phyloP scores from a whole-genome alignment of 352 stramenopile genomes.

The Phytophthora fragariaefolia region DNA sequence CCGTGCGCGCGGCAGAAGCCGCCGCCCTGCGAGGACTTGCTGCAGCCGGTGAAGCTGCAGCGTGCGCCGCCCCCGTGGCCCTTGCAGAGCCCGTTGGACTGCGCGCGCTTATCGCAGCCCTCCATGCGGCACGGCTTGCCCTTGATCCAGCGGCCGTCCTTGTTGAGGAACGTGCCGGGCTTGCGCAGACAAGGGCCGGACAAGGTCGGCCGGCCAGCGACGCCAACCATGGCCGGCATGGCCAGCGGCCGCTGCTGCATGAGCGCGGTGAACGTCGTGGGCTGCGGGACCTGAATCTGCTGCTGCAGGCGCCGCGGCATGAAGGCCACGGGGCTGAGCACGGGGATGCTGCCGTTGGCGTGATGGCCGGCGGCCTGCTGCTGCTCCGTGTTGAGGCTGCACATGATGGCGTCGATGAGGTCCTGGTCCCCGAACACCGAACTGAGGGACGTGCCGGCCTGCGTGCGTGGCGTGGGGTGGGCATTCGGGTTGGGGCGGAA shows the following conservation, averaged over 20 bases:
- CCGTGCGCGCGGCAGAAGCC: slow-evolving; percentile 81
- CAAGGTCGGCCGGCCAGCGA: slow-evolving; percentile 28
- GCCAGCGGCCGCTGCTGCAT: slow-evolving; percentile 36
- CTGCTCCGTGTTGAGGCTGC: slow-evolving; percentile 65
- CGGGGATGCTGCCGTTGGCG: slow-evolving; percentile 1
- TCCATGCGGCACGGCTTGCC: slow-evolving; percentile 81
- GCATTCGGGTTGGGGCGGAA: slow-evolving; percentile 39
- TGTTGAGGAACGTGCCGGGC: slow-evolving; percentile 87
- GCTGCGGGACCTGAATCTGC: slow-evolving; percentile 22
- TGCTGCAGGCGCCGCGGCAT: slow-evolving; percentile 26
- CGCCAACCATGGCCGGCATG: slow-evolving; percentile 7
- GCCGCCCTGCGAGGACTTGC: slow-evolving; percentile 77
- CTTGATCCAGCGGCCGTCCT: slow-evolving; percentile 90
- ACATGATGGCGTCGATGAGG: slow-evolving; percentile 84
- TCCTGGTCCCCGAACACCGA: slow-evolving; percentile 83
- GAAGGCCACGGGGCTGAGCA: slow-evolving; percentile 22
- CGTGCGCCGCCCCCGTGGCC: slow-evolving; percentile 79
- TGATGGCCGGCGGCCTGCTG: slow-evolving; percentile 2
- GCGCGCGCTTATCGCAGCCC: slow-evolving; percentile 76
- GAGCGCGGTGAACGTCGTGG: slow-evolving; percentile 34
- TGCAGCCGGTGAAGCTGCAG: slow-evolving; percentile 78
- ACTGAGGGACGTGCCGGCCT: slow-evolving; percentile 57
- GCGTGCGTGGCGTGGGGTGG: slow-evolving; percentile 27
- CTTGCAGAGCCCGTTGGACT: slow-evolving; percentile 85
- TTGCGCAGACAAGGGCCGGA: slow-evolving; percentile 61